These are phyloP conservation scores for Begonia fuchsioides DNA, from an alignment of 306 rosid genomes.

Conservation along the genomic window DNA sequence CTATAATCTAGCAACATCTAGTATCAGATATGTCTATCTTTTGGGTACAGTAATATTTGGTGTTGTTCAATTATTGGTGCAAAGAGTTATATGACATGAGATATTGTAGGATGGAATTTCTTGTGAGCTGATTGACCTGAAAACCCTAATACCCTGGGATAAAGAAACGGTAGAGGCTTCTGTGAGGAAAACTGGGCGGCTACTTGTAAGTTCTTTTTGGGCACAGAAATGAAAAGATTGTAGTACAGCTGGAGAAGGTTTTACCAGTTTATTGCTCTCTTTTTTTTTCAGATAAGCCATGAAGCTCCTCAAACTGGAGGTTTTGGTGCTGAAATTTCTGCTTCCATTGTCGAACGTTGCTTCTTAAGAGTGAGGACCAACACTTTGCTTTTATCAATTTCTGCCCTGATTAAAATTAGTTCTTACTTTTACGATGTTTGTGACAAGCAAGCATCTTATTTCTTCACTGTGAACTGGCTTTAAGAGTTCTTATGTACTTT, in stretches of 20 bases:
- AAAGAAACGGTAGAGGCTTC: constrained; percentile 89
- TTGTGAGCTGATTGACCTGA: constrained; percentile 83
- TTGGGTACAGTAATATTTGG: too few species aligned
- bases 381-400: too few species aligned
- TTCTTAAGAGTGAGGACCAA: constrained; percentile 59
- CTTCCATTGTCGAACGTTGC: constrained; percentile 85
- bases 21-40: too few species aligned
- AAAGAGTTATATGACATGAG: constrained; percentile 5
- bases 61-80: neutral
- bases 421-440: too few species aligned
- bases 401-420: too few species aligned
- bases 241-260: too few species aligned
- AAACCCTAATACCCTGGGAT: constrained; percentile 94
- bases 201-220: constrained; percentile 55
- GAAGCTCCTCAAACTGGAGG: constrained; percentile 97
- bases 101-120: constrained; percentile 82
- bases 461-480: too few species aligned
- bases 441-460: too few species aligned
- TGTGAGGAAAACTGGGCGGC: constrained; percentile 81
- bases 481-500: too few species aligned
- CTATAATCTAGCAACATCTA: too few species aligned
- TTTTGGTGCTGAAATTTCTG: constrained; percentile 92
- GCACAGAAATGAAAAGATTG: neutral
- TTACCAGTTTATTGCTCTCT: neutral
- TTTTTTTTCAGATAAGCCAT: constrained; percentile 63